Base-by-base conservation (phyloP, 306 rosid genomes). In the Vigna nakashimae region DNA sequence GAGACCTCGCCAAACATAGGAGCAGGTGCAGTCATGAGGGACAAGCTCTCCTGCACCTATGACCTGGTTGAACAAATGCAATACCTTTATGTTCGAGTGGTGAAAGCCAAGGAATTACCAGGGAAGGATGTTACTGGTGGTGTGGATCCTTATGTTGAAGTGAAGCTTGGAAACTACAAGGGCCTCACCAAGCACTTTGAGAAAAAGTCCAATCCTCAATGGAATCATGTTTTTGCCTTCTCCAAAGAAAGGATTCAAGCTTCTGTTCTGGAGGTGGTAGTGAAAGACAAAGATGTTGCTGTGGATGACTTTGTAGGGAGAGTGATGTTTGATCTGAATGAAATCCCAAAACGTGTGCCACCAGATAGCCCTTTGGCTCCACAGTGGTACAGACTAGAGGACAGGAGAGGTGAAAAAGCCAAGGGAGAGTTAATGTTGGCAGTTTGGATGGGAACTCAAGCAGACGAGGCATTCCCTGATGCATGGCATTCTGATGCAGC, bases 371-470 rank as follows among this genome's bases (percentile, higher is more conserved):
- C 97, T 0, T 78, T 92, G 90, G 97, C 97, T 45, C 93, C 97
- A 3, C 97, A 92, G 9, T 92, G 97, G 97, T 88, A 92, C 57
- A 87, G 89, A 79, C 49, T 92, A 46, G 86, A 88, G 65, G 89
- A 92, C 51, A 60, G 90, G 64, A 88, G 77, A 80, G 93, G 88
- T 36, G 83, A 43, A 5, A 92, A 79, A 84, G 86, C 71, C 32
- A 92, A 87, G 34, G 97, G 92, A 73, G 97, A 92, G 85, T 51
- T 92, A 63, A 92, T 92, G 97, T 75, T 92, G 73, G 97, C 97
- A 52, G 89, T 92, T 51, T 92, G 97, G 97, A 90, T 92, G 88
- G 97, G 97, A 82, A 92, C 96, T 78, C 97, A 92, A 86, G 97
- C 97, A 10, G 97, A 91, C 46, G 94, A 91, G 86, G 90, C 97